These are phyloP conservation scores for Haberlea rhodopensis DNA, from an alignment of 257 asterid genomes.

Conservation along the genomic window DNA sequence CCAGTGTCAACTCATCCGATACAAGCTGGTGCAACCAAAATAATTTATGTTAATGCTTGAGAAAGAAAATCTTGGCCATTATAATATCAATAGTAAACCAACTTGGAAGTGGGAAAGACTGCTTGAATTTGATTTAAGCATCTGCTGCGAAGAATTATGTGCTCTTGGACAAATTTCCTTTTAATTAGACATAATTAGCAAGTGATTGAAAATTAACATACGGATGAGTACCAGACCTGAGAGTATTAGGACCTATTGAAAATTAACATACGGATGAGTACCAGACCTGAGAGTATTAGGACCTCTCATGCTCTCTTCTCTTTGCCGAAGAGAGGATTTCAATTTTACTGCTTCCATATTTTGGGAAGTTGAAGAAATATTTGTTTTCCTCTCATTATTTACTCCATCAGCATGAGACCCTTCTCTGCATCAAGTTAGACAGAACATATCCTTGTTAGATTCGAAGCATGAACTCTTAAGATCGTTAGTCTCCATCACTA, in stretches of 20 bases:
- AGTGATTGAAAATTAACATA: constrained; percentile 15
- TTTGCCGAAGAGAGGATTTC: neutral
- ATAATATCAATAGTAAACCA: constrained; percentile 5
- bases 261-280: constrained; percentile 23
- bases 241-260: constrained; percentile 27
- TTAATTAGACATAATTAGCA: constrained; percentile 12
- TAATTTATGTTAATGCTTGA: neutral
- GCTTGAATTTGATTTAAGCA: constrained; percentile 1
- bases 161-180: constrained; percentile 3
- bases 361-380: neutral
- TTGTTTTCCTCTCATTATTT: neutral
- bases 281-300: constrained; percentile 45
- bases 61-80: constrained; percentile 14
- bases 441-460: constrained; percentile 18
- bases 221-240: constrained; percentile 41
- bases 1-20: constrained; percentile 4
- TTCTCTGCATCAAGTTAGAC: neutral
- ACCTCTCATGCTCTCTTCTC: constrained; percentile 26
- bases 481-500: constrained; percentile 16
- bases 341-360: neutral
- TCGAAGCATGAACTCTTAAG: constrained; percentile 9
- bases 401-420: neutral
- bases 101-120: constrained; percentile 14
- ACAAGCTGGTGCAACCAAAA: neutral
- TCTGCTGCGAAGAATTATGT: constrained; percentile 6